Percentiles rank a stretch among this genome's conserved stretches.
Conservation (phyloP, 139 green algal species). For the Diplosphaera chodatii region DNA sequence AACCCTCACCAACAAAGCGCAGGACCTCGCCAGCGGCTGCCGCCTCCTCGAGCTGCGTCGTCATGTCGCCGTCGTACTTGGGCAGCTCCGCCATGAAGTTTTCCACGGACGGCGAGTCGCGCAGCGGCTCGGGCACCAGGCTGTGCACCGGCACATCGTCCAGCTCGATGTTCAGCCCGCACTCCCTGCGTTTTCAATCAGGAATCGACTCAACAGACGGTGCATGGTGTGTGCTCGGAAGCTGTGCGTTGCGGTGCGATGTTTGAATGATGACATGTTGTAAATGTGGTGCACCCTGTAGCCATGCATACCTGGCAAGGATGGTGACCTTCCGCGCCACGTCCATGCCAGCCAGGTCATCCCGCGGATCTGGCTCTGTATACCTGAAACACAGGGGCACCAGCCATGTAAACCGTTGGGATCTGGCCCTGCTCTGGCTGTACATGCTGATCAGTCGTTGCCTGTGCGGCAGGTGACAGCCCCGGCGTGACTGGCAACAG, state of each 20-base stretch:
- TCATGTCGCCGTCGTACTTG: conserved; percentile 85
- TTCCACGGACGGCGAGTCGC: conserved; percentile 25
- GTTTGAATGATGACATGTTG: too few species aligned
- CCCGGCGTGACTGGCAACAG: too few species aligned
- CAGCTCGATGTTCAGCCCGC: conserved; percentile 82
- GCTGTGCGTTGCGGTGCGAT: too few species aligned
- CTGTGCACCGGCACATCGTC: conserved; percentile 76
- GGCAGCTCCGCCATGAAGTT: conserved; percentile 85
- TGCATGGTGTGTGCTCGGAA: too few species aligned
- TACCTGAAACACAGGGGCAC: conserved; percentile 51
- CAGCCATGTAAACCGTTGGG: too few species aligned
- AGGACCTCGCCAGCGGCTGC: conserved; percentile 77
- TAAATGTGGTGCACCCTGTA: too few species aligned
- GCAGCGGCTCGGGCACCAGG: conserved; percentile 78
- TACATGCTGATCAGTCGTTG: too few species aligned
- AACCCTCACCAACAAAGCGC: conserved; percentile 69
- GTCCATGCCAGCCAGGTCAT: conserved; percentile 91
- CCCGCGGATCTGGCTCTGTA: conserved; percentile 93
- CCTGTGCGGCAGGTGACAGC: too few species aligned
- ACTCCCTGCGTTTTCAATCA: too few species aligned
- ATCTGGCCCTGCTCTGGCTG: too few species aligned
- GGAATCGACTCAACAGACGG: too few species aligned
- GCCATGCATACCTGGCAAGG: conserved; percentile 34
- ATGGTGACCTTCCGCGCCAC: conserved; percentile 88
- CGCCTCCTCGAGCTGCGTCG: conserved; percentile 52